Evolutionary conservation across 257 asterid genomes (phyloP).

Genomic region (Leonotis leonurus): DNA sequence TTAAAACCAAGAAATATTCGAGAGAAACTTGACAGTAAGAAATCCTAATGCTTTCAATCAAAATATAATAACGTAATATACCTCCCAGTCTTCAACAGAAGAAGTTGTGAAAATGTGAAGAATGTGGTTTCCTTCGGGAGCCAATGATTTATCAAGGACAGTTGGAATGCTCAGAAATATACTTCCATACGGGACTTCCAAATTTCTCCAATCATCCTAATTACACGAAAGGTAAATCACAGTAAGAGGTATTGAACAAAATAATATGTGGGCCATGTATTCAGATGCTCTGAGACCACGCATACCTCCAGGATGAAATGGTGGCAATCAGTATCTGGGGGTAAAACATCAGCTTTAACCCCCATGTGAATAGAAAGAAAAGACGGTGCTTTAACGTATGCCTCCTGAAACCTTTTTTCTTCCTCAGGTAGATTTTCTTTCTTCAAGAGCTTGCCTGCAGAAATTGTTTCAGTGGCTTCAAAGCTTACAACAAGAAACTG

Average conservation of each 20-base stretch:
- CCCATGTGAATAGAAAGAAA: slow-evolving; percentile 95
- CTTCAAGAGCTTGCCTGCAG: slow-evolving; percentile 74
- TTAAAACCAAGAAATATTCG: slow-evolving; percentile 6
- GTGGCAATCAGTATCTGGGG: slow-evolving; percentile 86
- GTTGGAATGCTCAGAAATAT: slow-evolving; percentile 98
- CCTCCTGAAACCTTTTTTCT: slow-evolving; percentile 82
- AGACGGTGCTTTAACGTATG: slow-evolving; percentile 94
- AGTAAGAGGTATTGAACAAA: neutral
- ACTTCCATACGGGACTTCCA: slow-evolving; percentile 85
- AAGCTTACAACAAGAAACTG: neutral
- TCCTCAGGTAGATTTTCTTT: slow-evolving; percentile 73
- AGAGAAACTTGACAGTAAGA: neutral
- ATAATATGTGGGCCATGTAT: neutral
- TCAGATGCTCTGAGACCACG: slow-evolving; percentile 6
- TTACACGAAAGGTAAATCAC: slow-evolving; percentile 10
- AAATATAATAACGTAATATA: slow-evolving; percentile 15
- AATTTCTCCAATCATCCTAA: slow-evolving; percentile 76
- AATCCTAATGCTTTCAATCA: slow-evolving; percentile 8
- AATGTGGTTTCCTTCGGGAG: slow-evolving; percentile 92
- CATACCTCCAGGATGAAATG: slow-evolving; percentile 87
- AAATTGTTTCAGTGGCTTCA: slow-evolving; percentile 5
- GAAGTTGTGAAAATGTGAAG: slow-evolving; percentile 92
- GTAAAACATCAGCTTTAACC: slow-evolving; percentile 82
- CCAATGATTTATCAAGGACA: slow-evolving; percentile 76
- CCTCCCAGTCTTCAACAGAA: slow-evolving; percentile 97